These are phyloP conservation scores for Lactifluus echinatus DNA, from an alignment of 768 basidiomycete genomes.

Conservation along the genomic window DNA sequence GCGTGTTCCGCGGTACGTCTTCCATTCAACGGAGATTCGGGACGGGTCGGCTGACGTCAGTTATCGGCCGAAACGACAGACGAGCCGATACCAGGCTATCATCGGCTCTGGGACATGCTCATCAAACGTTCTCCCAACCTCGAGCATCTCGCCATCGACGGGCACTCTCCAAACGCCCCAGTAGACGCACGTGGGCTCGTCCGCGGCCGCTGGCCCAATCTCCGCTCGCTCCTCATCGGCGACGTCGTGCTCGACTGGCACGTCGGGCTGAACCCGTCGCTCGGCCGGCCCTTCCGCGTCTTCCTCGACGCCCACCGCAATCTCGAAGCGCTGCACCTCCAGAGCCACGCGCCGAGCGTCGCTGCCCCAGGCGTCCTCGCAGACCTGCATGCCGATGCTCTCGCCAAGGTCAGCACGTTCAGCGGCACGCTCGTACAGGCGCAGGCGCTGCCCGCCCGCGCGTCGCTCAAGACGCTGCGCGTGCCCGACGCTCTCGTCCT, in stretches of 20 bases:
- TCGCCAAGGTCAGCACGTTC: slow-evolving; percentile 38
- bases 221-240: slow-evolving; percentile 53
- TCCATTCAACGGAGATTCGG: background rate
- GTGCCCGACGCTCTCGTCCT: slow-evolving; percentile 61
- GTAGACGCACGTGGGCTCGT: slow-evolving; percentile 49
- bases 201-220: slow-evolving; percentile 56
- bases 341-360: slow-evolving; percentile 26
- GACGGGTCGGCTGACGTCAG: background rate
- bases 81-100: slow-evolving; percentile 37
- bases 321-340: slow-evolving; percentile 43
- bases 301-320: slow-evolving; percentile 61
- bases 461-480: slow-evolving; percentile 43
- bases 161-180: slow-evolving; percentile 41
- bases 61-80: slow-evolving; percentile 29
- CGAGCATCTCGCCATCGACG: slow-evolving; percentile 52
- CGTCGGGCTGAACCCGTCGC: slow-evolving; percentile 27
- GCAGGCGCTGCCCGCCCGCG: slow-evolving; percentile 41
- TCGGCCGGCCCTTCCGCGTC: slow-evolving; percentile 48
- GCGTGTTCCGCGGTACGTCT: slow-evolving; percentile 45
- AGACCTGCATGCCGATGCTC: slow-evolving; percentile 21
- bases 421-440: slow-evolving; percentile 61
- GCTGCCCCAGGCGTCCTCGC: slow-evolving; percentile 15
- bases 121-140: slow-evolving; percentile 54
- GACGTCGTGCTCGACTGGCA: slow-evolving; percentile 57
- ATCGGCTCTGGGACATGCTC: slow-evolving; percentile 64